Evolutionary conservation across 2,329 filamentous ascomycete species (phyloP), one percentile per base, ranked within the genome.

Genomic region (Diaporthe aspalathi): DNA sequence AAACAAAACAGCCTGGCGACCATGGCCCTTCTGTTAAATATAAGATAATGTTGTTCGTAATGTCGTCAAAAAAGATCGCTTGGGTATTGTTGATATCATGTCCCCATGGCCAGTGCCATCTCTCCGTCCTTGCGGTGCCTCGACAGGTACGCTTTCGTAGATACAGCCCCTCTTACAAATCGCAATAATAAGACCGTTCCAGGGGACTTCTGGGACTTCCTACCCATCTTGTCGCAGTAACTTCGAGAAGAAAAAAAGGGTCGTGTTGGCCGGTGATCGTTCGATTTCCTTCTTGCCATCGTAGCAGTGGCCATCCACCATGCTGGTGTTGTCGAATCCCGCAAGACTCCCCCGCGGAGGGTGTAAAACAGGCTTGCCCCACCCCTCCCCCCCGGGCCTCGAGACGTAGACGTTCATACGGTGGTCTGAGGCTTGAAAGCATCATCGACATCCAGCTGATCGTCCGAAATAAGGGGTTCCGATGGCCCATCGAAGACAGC

Each of bases 361-460:
- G 1, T 5, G 8, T n/a, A n/a, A n/a, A n/a, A n/a, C n/a, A n/a
- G n/a, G n/a, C n/a, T n/a, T n/a, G n/a, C n/a, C n/a, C n/a, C n/a
- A n/a, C n/a, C n/a, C n/a, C n/a, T n/a, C n/a, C n/a, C n/a, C n/a
- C n/a, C n/a, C n/a, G n/a, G n/a, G n/a, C 5, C 43, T 1, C n/a
- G 1, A 5, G 11, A 11, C 2, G 2, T 2, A 2, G 24, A 7
- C 16, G 2, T 38, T 60, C 29, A 60, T 7, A 50, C 27, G 3
- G 27, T 11, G 0, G 53, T 60, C 17, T 38, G 67, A 14, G 72
- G 72, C 17, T 50, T 71, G 57, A 73, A 73, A 20, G 71, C 72
- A 43, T 71, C 72, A 17, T 56, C 40, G 9, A 71, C 69, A 0
- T 71, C 57, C 5, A 73, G 65, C 45, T 73, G 72, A 65, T 67